Evolutionary conservation across 257 asterid species (phyloP).

Genomic region (Solanum clarkiae): DNA sequence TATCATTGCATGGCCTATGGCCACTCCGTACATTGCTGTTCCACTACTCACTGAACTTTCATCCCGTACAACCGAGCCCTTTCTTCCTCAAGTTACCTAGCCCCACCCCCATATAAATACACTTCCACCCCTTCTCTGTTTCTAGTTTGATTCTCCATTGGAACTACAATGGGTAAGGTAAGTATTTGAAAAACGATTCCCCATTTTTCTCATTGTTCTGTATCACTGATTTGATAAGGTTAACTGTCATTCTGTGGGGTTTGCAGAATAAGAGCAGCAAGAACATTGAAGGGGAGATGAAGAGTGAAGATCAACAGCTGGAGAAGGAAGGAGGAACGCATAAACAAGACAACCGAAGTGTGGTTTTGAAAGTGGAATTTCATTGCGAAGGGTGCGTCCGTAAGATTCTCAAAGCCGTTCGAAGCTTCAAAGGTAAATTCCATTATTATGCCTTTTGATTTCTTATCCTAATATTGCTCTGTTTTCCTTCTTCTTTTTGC

Average conservation of each 20-base stretch:
- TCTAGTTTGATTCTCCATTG: not conserved
- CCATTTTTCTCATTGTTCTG: not conserved
- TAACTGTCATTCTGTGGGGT: not conserved
- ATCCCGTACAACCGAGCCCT: not conserved
- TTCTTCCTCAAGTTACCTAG: not conserved
- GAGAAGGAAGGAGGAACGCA: slow-evolving; percentile 23
- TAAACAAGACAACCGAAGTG: slow-evolving; percentile 13
- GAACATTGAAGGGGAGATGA: not conserved
- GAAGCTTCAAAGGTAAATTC: slow-evolving; percentile 40
- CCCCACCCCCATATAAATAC: not conserved
- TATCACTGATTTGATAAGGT: not conserved
- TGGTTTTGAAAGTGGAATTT: slow-evolving; percentile 53
- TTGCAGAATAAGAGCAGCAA: slow-evolving; percentile 2
- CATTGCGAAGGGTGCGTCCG: slow-evolving; percentile 83
- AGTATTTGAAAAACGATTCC: not conserved
- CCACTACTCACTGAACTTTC: not conserved
- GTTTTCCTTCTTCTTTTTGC: not conserved
- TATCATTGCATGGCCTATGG: not conserved
- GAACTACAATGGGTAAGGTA: not conserved
- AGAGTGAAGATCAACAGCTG: not conserved
- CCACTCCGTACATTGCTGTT: not conserved
- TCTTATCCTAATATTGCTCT: not conserved
- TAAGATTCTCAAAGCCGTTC: slow-evolving; percentile 34
- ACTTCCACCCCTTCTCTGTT: not conserved
- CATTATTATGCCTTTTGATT: not conserved